A percentile compares a stretch with the other conserved stretches of the same genome.
phyloP scores from a whole-genome alignment of 352 stramenopile species.

The Phytophthora pinifolia region DNA sequence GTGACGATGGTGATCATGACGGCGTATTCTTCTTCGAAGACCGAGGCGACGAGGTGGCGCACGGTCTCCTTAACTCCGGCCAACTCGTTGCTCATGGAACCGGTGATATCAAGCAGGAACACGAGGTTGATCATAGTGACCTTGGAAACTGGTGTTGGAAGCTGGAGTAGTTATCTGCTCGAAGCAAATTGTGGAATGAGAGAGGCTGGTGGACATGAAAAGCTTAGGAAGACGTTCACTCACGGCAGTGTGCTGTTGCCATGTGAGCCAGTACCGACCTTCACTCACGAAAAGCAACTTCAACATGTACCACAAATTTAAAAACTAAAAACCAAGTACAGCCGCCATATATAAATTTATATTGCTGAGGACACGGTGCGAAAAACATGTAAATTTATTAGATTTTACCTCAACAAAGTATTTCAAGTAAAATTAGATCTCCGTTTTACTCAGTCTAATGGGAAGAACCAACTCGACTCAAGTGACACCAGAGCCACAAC shows the following conservation, averaged over 20 bases:
- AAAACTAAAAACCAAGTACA: no score
- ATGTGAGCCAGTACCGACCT: conserved; percentile 2
- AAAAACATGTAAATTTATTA: no score
- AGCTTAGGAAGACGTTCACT: conserved; percentile 16
- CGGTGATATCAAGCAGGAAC: conserved; percentile 77
- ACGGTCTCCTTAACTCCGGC: conserved; percentile 60
- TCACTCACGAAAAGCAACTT: conserved; percentile 16
- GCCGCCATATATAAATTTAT: no score
- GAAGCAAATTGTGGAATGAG: conserved; percentile 26
- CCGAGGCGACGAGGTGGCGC: conserved; percentile 45
- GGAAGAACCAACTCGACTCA: no score
- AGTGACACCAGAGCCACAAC: background rate
- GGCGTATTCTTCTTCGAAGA: conserved; percentile 51
- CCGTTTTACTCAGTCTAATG: background rate
- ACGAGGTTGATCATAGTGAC: conserved; percentile 60
- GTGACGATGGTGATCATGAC: conserved; percentile 77
- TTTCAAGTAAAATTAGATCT: conserved; percentile 5
- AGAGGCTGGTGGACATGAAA: background rate
- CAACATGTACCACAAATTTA: conserved; percentile 30
- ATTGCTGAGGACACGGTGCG: no score
- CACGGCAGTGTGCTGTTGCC: background rate
- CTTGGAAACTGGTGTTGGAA: background rate
- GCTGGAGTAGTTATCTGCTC: background rate
- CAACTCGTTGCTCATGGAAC: conserved; percentile 64
- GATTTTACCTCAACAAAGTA: background rate